Evolutionary conservation across 169 alveolate genomes (phyloP), one percentile per base, ranked within the genome.

Genomic region (Eimeria maxima): DNA sequence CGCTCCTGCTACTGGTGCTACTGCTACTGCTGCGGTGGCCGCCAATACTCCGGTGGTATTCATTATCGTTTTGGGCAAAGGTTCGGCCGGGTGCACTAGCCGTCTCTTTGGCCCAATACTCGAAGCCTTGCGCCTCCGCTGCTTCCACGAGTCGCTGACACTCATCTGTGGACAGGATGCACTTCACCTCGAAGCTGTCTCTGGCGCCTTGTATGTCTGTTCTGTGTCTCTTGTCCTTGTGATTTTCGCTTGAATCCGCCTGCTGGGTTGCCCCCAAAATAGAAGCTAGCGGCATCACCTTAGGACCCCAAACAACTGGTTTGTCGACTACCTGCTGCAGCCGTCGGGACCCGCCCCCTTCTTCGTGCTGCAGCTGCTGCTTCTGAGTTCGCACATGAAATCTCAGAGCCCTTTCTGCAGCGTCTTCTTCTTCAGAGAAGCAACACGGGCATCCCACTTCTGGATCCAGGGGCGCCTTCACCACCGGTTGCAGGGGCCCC

Each of bases 101-200:
- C 3, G 89, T 44, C 44, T 88, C 60, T 2, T 73, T n/a, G 38
- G 73, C 96, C 96, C 94, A 94, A 80, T 81, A 94, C 74, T 83
- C 81, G 84, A 55, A 94, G 8, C 87, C 90, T 24, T 86, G 93
- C 27, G 60, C 81, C 57, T 94, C 95, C 24, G 92, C 88, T 1
- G 81, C 65, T 38, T 71, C 29, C 44, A 80, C 50, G 29, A 94
- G 94, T 44, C 93, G 47, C 27, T 71, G 90, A 95, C 96, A 94
- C 45, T 94, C 96, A 27, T 20, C 90, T 4, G 63, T 14, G 22
- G 95, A 55, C 38, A 94, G 45, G 14, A 94, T 90, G 71, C 84
- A 65, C 71, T 83, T 69, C 44, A 94, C 83, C 3, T 33, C 63
- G 65, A 94, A 94, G 33, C 69, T 67, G 67, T 94, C 96, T 16